Conservation (phyloP, 768 basidiomycete genomes). For the Mycena alexandri region DNA sequence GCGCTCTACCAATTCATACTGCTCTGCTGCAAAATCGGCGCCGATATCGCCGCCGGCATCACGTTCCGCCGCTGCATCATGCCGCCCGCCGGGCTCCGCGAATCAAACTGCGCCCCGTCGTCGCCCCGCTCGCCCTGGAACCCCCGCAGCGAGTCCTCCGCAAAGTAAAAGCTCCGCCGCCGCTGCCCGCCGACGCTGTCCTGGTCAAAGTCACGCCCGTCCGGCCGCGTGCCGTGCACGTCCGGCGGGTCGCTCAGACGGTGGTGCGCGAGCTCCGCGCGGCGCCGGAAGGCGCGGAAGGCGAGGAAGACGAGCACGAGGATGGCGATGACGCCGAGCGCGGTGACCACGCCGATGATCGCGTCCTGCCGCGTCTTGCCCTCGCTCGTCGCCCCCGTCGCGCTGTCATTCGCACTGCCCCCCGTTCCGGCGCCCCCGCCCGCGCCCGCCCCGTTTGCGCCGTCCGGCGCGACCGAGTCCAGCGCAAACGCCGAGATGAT, state of each 20-base stretch:
- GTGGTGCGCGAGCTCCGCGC: conserved; percentile 76
- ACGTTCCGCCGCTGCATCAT: conserved; percentile 74
- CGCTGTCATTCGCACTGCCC: conserved; percentile 39
- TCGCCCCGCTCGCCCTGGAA: conserved; percentile 56
- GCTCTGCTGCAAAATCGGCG: conserved; percentile 83
- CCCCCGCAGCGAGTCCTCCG: conserved; percentile 84
- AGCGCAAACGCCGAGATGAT: conserved; percentile 80
- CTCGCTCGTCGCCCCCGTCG: conserved; percentile 46
- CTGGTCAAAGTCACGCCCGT: conserved; percentile 82
- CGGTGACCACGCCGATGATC: conserved; percentile 91
- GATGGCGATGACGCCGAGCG: conserved; percentile 83
- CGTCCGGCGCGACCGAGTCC: conserved; percentile 52
- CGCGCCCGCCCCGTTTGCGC: conserved; percentile 46
- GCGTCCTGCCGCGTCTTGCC: conserved; percentile 78
- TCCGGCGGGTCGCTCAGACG: conserved; percentile 73
- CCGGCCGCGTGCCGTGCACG: conserved; percentile 61
- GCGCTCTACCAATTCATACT: conserved; percentile 85
- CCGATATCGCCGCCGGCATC: conserved; percentile 73
- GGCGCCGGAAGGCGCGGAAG: conserved; percentile 75
- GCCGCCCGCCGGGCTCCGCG: conserved; percentile 42
- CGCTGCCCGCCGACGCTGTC: conserved; percentile 81
- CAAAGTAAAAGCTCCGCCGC: conserved; percentile 86
- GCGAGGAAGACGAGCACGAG: conserved; percentile 80
- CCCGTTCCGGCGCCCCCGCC: conserved; percentile 40
- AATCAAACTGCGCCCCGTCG: conserved; percentile 50